Conservation (phyloP, 2,329 filamentous ascomycete genomes). For the Pseudocercospora musae region DNA sequence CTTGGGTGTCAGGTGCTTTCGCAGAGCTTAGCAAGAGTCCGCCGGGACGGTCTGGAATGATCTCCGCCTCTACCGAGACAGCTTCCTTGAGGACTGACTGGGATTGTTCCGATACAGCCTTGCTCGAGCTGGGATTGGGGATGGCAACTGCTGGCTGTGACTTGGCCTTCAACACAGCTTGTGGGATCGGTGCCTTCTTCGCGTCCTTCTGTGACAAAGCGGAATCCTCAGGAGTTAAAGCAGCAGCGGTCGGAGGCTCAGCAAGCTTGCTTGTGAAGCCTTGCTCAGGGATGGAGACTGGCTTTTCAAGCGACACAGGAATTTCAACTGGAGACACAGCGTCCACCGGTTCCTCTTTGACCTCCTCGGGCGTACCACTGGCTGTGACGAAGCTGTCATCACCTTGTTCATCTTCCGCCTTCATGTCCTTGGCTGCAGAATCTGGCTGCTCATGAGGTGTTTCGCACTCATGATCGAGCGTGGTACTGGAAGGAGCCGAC, state of each 20-base stretch:
- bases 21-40: conserved; percentile 16
- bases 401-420: conserved; percentile 23
- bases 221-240: background rate
- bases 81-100: background rate
- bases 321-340: background rate
- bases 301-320: background rate
- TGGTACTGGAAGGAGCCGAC: background rate
- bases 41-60: background rate
- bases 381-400: conserved; percentile 37
- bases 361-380: conserved; percentile 23
- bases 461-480: background rate
- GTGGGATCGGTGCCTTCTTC: conserved; percentile 16
- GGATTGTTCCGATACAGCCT: background rate
- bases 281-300: background rate
- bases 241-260: background rate
- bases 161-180: conserved; percentile 8
- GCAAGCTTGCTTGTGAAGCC: background rate
- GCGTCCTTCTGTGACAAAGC: conserved; percentile 6
- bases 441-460: conserved; percentile 3
- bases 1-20: conserved; percentile 28
- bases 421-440: conserved; percentile 5
- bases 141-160: conserved; percentile 10
- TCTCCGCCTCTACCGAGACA: background rate
- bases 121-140: background rate
- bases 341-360: background rate